Evolutionary conservation across 495 filamentous ascomycete genomes (phyloP), one percentile per base, ranked within the genome.

Genomic region (Zalerion maritima): DNA sequence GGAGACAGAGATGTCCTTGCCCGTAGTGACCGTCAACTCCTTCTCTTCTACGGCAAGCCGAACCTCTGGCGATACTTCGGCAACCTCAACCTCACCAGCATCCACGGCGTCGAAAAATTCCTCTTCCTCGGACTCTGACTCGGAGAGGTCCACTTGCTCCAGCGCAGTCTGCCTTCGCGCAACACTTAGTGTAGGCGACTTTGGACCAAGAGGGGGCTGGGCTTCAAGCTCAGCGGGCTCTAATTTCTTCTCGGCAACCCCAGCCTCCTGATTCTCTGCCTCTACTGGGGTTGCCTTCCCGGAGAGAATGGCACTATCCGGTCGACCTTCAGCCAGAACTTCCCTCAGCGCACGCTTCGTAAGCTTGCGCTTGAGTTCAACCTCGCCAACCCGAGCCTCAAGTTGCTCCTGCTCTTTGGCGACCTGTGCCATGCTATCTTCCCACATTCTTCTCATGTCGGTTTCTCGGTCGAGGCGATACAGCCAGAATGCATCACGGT

Each of bases 61-160:
- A 4, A 60, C 35, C 7, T 42, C 39, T 10, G 67, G 57, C 11
- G 62, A 60, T 27, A 70, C 54, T 16, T 57, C 50, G 14, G 69
- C 62, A 14, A 89, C 78, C 37, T 91, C 75, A 24, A 94, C 78
- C 35, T 91, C 81, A 11, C 89, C 91, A 8, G 85, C 76, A 54
- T 89, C 89, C 16, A 94, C 76, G 9, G 91, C 91, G 58, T 97
- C 91, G 41, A 96, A 97, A 54, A 97, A 96, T 49, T 96, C 84
- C 32, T 93, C 89, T 29, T 85, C 78, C 28, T 87, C 89, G 0
- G 75, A 76, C 35, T 83, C 83, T 0, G 78, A 80, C 26, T 81
- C 81, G 4, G 76, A 83, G 5, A 87, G 49, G 26, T 73, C 64
- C 17, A 78, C 50, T 32, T 79, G 62, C 2, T 60, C 62, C 14